phyloP scores from a whole-genome alignment of 805 yeast genomes.

The Nakazawaea ishiwadae region DNA sequence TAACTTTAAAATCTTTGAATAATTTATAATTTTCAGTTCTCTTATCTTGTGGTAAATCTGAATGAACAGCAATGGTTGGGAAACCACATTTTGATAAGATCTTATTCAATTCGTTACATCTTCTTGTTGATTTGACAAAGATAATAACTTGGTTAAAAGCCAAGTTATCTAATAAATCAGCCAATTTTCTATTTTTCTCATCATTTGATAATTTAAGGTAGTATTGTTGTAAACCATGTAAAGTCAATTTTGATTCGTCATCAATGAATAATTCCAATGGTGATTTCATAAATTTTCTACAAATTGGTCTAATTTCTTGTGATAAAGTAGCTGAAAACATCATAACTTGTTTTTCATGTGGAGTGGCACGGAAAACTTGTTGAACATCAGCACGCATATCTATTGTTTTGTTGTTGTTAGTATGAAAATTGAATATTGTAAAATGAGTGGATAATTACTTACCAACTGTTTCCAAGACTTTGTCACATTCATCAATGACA shows the following conservation, averaged over 20 bases:
- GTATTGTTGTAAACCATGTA: slow-evolving; percentile 98
- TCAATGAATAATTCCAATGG: slow-evolving; percentile 97
- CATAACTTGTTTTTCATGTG: slow-evolving; percentile 98
- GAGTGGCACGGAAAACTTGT: slow-evolving; percentile 95
- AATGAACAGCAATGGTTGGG: slow-evolving; percentile 96
- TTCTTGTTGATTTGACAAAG: slow-evolving; percentile 84
- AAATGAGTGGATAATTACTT: slow-evolving; percentile 14
- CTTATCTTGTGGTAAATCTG: slow-evolving; percentile 94
- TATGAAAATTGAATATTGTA: background rate
- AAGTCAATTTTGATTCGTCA: slow-evolving; percentile 94
- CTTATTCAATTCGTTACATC: slow-evolving; percentile 90
- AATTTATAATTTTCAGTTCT: slow-evolving; percentile 95
- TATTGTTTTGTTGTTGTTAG: slow-evolving; percentile 32
- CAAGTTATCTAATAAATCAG: slow-evolving; percentile 86
- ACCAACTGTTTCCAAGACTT: slow-evolving; percentile 69
- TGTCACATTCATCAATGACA: slow-evolving; percentile 98
- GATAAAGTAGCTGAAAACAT: slow-evolving; percentile 97
- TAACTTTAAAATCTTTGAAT: slow-evolving; percentile 96
- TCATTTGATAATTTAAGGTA: slow-evolving; percentile 84
- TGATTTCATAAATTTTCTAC: slow-evolving; percentile 97
- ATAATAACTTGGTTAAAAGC: slow-evolving; percentile 98
- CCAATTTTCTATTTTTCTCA: slow-evolving; percentile 89
- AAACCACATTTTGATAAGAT: slow-evolving; percentile 87
- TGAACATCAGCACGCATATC: slow-evolving; percentile 99
- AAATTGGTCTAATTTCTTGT: slow-evolving; percentile 90